Evolutionary conservation across 495 filamentous ascomycete genomes (phyloP), one percentile per base, ranked within the genome.

Genomic region (Cetradonia linearis): DNA sequence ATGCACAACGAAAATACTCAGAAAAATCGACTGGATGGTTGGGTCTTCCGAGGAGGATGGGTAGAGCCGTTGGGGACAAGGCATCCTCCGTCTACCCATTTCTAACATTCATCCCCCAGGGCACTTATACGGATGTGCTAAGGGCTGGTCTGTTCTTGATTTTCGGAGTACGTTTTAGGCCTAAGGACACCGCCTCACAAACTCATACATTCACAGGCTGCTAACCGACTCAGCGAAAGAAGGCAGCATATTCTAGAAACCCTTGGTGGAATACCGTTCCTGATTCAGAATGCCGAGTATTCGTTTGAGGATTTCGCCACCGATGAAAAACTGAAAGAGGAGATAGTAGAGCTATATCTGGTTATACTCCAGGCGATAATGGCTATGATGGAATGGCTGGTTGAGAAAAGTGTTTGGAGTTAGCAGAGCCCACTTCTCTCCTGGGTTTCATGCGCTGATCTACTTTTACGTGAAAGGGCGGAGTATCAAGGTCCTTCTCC

Each of bases 321-420:
- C 7, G 48, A 50, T 20, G 23, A 50, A 50, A 27, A 14, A 20
- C 16, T 50, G 48, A 50, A 30, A 31, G 48, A 50, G 18, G 38
- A 20, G 38, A 54, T 56, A 31, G 38, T 37, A 13, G 49, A 46
- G 9, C 36, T 55, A 23, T 56, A 55, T 62, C n/a, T 37, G 11
- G 18, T 52, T 31, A 27, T 62, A 30, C 30, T 55, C 8, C 18
- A 23, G 11, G 34, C 48, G 40, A 31, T 56, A 8, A 28, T 27
- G 27, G 31, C 8, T 9, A 55, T 55, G 49, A 62, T 62, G 33
- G 31, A 56, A 30, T 56, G 34, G 20, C 48, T 62, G n/a, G 33
- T 62, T 6, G 49, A 62, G 13, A 56, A 16, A 23, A 33, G 28
- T 31, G 23, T 2, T n/a, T 28, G 38, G 44, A 28, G 2, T 23